These are phyloP conservation scores for Agarophyton chilense DNA, from an alignment of 23 red algal genomes.

Conservation along the genomic window DNA sequence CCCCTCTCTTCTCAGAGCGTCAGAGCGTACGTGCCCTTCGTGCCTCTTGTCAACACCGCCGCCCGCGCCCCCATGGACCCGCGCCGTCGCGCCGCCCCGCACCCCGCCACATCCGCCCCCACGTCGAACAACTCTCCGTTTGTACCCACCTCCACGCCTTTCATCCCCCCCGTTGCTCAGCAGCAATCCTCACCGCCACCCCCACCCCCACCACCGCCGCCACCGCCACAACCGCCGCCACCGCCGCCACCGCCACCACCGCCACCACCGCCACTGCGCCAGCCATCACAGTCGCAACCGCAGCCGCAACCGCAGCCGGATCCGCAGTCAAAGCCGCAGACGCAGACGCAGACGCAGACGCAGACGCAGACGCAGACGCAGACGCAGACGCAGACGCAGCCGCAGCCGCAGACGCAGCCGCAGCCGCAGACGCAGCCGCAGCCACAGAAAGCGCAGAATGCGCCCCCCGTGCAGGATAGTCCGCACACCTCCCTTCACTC, in stretches of 20 bases:
- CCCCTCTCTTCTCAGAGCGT: no score
- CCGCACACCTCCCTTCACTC: not conserved
- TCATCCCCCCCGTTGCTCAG: not conserved
- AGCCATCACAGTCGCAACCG: not conserved
- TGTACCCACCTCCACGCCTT: not conserved
- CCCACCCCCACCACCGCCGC: no score
- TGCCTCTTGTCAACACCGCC: no score
- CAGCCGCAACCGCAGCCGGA: no score
- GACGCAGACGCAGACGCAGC: not conserved
- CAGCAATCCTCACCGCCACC: not conserved
- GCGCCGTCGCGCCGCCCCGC: not conserved
- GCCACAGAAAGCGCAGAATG: not conserved
- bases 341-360: not conserved
- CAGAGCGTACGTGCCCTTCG: no score
- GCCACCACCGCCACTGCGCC: not conserved
- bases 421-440: not conserved
- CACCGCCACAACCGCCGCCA: not conserved
- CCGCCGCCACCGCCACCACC: not conserved
- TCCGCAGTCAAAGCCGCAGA: not conserved
- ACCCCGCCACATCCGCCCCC: not conserved
- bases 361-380: no score
- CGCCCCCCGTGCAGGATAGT: not conserved
- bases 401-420: not conserved
- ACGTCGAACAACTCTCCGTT: not conserved
- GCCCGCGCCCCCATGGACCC: not conserved